Evolutionary conservation across 2,329 filamentous ascomycete genomes (phyloP), one percentile per base, ranked within the genome.

Genomic region (Sporothrix luriei): DNA sequence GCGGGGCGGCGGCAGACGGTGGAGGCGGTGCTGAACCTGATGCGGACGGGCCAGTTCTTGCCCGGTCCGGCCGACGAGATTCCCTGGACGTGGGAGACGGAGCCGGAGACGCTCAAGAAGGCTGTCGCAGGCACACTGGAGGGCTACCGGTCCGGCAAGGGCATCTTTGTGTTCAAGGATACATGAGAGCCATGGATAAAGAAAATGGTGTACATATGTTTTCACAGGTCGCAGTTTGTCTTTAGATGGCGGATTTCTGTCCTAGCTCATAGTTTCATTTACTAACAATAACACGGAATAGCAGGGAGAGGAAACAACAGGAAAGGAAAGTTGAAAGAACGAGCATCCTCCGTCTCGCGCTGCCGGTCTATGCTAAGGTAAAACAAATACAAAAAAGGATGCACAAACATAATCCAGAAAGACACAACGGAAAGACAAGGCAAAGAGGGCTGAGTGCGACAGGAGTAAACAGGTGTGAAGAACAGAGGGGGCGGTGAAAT

Each of bases 61-160:
- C 92, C 97, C 77, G 89, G 89, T 1, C 95, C 95, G 0, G 87
- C 93, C n/a, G 86, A 94, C 70, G 86, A 93, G 78, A 85, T 97
- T 65, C 84, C 83, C 72, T 99, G 95, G 95, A 85, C 87, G 52
- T 93, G 90, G 87, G 89, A 92, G 24, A 96, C 93, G 0, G 87
- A 90, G 75, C 88, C 89, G 69, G 82, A 87, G 6, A 83, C 84
- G 66, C 80, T 99, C 69, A 87, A 87, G 69, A 84, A 87, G 52
- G 92, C 92, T 4, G 92, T 97, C 2, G 91, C 94, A 78, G 91
- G 91, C 11, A 95, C 94, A 1, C 82, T 98, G 57, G 85, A 90
- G 69, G 95, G 94, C 0, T 98, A 91, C 78, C 87, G 93, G 76
- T 87, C 88, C 73, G 94, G 94, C 13, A 99, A 99, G 83, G 91